Base-by-base conservation (phyloP, 257 asterid species). In the Jacaranda copaia region DNA sequence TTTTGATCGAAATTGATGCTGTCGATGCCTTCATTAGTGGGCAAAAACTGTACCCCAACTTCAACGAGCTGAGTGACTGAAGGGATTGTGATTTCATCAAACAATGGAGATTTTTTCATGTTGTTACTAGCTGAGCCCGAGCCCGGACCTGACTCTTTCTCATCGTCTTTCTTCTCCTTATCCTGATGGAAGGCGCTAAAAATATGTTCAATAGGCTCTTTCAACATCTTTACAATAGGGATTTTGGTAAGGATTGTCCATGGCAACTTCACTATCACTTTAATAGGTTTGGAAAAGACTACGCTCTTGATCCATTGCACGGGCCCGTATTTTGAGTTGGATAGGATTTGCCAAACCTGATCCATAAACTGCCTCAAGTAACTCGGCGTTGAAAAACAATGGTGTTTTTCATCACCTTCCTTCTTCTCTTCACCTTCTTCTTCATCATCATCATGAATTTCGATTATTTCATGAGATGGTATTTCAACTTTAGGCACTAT, bases 81-180 rank as follows among this genome's bases (percentile, higher is more conserved):
- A 4, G 90, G 90, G 81, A 87, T 87, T 15, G 66, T 10, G 25
- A 87, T 84, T 48, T 86, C 85, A 5, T 86, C 86, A 38, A 59
- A 75, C 36, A 65, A 52, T 8, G 91, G 93, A 8, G 86, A 87
- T 60, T 72, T 85, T 6, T 77, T 52, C 1, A 40, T 5, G 42
- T 16, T 75, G 10, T 45, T 32, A n/a, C 40, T 62, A 0, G 18
- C 63, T 2, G 32, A 25, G 32, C 32, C 32, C 32, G 32, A 39
- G 6, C 6, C 43, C 25, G 48, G 0, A 11, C 40, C 42, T 3
- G 53, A 6, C 3, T 67, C 74, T 25, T 25, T 25, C 1, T 72
- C 64, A 5, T 78, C 81, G 16, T 66, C 78, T 0, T 61, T 55
- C 18, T 79, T 11, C 48, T 73, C 35, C 49, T 83, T 72, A 4